Evolutionary conservation across 2,329 filamentous ascomycete species (phyloP).

Genomic region (Aspergillus quadricinctus): DNA sequence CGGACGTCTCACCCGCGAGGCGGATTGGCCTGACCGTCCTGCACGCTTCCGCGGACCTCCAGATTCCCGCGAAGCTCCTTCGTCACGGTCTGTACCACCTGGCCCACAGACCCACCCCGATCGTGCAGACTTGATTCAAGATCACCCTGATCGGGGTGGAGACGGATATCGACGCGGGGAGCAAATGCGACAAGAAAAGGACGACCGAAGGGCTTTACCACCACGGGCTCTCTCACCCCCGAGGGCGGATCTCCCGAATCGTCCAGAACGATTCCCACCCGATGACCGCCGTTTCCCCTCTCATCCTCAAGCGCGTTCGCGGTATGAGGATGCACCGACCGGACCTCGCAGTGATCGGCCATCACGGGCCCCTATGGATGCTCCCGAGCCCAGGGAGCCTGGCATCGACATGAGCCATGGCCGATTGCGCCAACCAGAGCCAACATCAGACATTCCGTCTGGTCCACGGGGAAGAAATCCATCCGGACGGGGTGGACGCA

Average conservation of each 20-base stretch:
- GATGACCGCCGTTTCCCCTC: slow-evolving; percentile 32
- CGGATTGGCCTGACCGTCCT: slow-evolving; percentile 36
- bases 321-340: slow-evolving; percentile 47
- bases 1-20: slow-evolving; percentile 29
- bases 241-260: slow-evolving; percentile 27
- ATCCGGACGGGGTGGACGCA: slow-evolving; percentile 36
- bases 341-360: slow-evolving; percentile 48
- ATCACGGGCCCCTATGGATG: slow-evolving; percentile 21
- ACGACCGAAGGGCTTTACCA: slow-evolving; percentile 28
- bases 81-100: slow-evolving; percentile 21
- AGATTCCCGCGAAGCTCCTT: slow-evolving; percentile 23
- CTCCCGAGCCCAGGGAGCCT: slow-evolving; percentile 35
- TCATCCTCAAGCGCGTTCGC: slow-evolving; percentile 21
- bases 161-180: slow-evolving; percentile 31
- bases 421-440: slow-evolving; percentile 40
- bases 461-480: slow-evolving; percentile 48
- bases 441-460: slow-evolving; percentile 46
- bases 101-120: slow-evolving; percentile 28
- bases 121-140: slow-evolving; percentile 33
- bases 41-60: slow-evolving; percentile 27
- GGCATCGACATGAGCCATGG: slow-evolving; percentile 44
- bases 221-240: slow-evolving; percentile 24
- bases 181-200: slow-evolving; percentile 24
- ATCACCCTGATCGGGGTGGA: slow-evolving; percentile 24
- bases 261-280: slow-evolving; percentile 34